Evolutionary conservation across 169 alveolate genomes (phyloP), one percentile per base, ranked within the genome.

Genomic region (Blepharisma undulans): DNA sequence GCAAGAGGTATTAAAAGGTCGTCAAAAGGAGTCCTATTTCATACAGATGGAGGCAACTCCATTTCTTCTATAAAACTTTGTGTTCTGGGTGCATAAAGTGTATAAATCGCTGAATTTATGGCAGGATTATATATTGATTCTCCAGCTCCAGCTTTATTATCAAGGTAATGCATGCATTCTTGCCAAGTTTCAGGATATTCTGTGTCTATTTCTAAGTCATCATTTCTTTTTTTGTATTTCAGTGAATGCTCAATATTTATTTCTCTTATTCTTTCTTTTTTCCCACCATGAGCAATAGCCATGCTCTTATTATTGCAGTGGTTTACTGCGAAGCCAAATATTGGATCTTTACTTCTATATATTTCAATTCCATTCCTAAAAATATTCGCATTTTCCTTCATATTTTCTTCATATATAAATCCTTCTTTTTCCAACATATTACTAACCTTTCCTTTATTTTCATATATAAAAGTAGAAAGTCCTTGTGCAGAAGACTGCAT

Each of bases 341-440:
- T 84, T n/a, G 80, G 82, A 34, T 86, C 82, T 29, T 86, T 86
- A 30, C 66, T 19, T 82, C 34, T 86, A 36, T 61, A 86, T 19
- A 86, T 18, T 86, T 86, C 90, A 25, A 86, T 19, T 60, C 90
- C 90, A 30, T 86, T 86, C 29, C 72, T 2, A 7, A 86, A 86
- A 29, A 86, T 61, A 25, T 71, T 72, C 18, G 36, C 89, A 10
- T 82, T 82, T 82, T 82, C 89, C 77, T 82, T 22, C 27, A 82
- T 59, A 60, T 33, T 82, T 82, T 82, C 89, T 33, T 82, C 71
- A 60, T 82, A 82, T 2, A 48, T 48, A 48, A 48, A 48, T 48
- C 66, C 66, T 21, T 32, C 72, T 36, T 59, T 82, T 22, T 82
- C 89, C 7, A 82, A 4, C 22, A 22, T 22, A n/a, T 79, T 34